Evolutionary conservation across 2,329 filamentous ascomycete species (phyloP).

Genomic region (Ophiostoma ulmi): DNA sequence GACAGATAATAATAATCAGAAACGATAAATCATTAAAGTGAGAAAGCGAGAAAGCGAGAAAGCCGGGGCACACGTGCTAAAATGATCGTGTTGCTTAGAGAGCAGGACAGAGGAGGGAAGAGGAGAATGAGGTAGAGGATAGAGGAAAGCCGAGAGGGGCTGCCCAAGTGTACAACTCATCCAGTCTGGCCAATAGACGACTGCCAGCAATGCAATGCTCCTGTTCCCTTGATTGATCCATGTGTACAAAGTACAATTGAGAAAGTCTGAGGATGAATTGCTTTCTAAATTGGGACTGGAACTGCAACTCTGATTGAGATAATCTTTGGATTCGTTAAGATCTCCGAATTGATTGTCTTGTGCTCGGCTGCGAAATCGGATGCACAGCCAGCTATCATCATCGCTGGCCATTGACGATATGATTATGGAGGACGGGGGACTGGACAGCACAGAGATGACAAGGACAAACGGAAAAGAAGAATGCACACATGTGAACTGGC

Average conservation of each 20-base stretch:
- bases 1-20: not conserved
- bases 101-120: not conserved
- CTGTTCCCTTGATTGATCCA: constrained; percentile 11
- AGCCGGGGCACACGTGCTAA: not conserved
- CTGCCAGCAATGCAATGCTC: constrained; percentile 15
- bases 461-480: not conserved
- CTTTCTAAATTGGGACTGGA: not conserved
- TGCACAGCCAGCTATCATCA: not conserved
- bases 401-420: not conserved
- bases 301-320: not conserved
- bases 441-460: constrained; percentile 1
- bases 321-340: not conserved
- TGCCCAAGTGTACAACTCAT: constrained; percentile 11
- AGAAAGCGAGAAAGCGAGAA: not conserved
- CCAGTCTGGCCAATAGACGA: not conserved
- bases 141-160: not conserved
- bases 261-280: not conserved
- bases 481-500: not conserved
- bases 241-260: not conserved
- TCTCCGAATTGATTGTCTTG: not conserved
- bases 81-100: not conserved
- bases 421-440: not conserved
- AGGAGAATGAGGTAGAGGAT: not conserved
- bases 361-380: constrained; percentile 5
- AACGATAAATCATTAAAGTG: not conserved